A percentile compares a stretch with the other conserved stretches of the same genome.
Conservation (phyloP, 352 stramenopile species). For the Halophytophthora polymorphica region DNA sequence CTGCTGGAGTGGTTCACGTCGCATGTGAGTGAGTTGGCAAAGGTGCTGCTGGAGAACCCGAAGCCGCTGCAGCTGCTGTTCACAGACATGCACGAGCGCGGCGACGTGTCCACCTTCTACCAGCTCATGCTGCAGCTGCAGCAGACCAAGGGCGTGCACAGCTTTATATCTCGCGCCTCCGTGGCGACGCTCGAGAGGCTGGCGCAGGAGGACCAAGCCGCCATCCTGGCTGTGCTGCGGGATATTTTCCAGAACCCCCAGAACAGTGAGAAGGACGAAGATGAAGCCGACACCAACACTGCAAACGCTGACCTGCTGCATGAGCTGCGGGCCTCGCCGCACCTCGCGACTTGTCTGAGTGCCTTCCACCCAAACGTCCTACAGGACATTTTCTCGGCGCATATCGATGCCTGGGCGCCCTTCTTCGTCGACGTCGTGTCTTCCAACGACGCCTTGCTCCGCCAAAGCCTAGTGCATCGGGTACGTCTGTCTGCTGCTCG, state of each 20-base stretch:
- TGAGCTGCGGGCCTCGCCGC: constrained; percentile 46
- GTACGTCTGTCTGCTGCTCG: too few relatives aligned
- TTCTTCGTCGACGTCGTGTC: constrained; percentile 64
- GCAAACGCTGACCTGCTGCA: constrained; percentile 51
- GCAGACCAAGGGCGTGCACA: constrained; percentile 55
- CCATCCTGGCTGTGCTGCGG: constrained; percentile 40
- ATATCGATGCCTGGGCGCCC: constrained; percentile 58
- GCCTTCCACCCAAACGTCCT: constrained; percentile 59
- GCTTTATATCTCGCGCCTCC: constrained; percentile 49
- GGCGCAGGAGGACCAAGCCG: constrained; percentile 54
- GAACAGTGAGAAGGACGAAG: constrained; percentile 9
- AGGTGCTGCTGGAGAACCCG: constrained; percentile 47
- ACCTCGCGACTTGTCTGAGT: constrained; percentile 56
- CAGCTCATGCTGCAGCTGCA: constrained; percentile 64
- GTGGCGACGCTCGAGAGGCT: constrained; percentile 52
- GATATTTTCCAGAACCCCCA: constrained; percentile 45
- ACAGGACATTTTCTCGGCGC: constrained; percentile 58
- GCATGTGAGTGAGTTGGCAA: constrained; percentile 48
- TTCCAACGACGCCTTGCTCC: constrained; percentile 50
- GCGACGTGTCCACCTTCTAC: constrained; percentile 49
- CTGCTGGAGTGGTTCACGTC: constrained; percentile 62
- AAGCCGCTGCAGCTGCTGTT: constrained; percentile 66
- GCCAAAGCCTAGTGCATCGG: constrained; percentile 41
- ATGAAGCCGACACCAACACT: neutral
- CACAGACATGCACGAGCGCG: constrained; percentile 51